Evolutionary conservation across 805 yeast species (phyloP).

Genomic region (Candida ficus): DNA sequence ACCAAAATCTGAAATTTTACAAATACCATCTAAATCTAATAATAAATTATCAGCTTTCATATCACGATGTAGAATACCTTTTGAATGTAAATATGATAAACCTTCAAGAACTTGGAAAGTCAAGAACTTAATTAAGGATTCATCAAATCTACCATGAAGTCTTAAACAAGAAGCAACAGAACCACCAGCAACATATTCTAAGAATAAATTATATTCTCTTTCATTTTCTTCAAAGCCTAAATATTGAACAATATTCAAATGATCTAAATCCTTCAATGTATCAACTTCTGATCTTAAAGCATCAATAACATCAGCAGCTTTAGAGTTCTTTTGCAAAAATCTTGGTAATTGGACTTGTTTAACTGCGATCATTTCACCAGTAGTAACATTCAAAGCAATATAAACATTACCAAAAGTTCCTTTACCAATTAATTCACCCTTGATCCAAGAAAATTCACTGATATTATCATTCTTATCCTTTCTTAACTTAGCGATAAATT

Average conservation of each 20-base stretch:
- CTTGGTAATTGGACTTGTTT: conserved; percentile 80
- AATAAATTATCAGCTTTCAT: conserved; percentile 90
- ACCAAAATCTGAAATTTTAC: conserved; percentile 96
- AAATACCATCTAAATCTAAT: conserved; percentile 85
- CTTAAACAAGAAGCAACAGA: conserved; percentile 84
- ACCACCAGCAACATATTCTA: conserved; percentile 98
- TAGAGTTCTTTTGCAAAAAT: conserved; percentile 33
- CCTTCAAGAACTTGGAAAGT: conserved; percentile 82
- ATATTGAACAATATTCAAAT: conserved; percentile 90
- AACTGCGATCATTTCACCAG: conserved; percentile 98
- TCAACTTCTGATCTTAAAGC: conserved; percentile 89
- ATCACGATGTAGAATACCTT: conserved; percentile 89
- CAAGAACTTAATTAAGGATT: conserved; percentile 62
- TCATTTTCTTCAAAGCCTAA: conserved; percentile 81
- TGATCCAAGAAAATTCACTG: conserved; percentile 94
- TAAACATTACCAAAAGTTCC: conserved; percentile 96
- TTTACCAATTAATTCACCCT: conserved; percentile 93
- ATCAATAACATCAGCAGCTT: conserved; percentile 59
- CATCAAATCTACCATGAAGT: conserved; percentile 81
- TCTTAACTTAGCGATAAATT: conserved; percentile 56
- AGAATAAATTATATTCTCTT: conserved; percentile 74
- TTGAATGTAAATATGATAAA: conserved; percentile 77
- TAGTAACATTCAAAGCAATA: conserved; percentile 87
- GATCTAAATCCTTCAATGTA: conserved; percentile 90
- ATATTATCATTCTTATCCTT: conserved; percentile 57